Conservation (phyloP, 805 yeast genomes). For the Ogataea henricii region DNA sequence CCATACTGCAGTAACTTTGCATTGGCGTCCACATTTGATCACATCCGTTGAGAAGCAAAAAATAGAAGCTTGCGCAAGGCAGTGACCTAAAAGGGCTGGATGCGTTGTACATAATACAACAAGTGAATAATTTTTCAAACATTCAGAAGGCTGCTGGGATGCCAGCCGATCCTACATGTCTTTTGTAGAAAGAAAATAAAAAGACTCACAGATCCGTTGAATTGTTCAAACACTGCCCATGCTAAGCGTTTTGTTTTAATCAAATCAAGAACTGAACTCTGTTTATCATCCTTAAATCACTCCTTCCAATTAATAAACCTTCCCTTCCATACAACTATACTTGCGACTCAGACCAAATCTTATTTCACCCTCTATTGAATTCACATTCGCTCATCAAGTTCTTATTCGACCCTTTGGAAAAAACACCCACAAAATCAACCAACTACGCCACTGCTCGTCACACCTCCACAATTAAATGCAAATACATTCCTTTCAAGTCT, state of each 20-base stretch:
- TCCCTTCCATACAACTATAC: neutral
- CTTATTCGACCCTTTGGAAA: neutral
- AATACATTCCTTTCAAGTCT: neutral
- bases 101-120: conserved; percentile 8
- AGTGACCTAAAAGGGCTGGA: neutral
- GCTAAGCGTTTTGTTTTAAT: neutral
- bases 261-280: neutral
- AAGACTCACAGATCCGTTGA: conserved; percentile 1
- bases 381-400: no score
- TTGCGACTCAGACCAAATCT: neutral
- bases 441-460: neutral
- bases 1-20: neutral
- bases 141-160: neutral
- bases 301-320: no score
- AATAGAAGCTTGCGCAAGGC: conserved; percentile 4
- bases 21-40: neutral
- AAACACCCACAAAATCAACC: no score
- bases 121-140: conserved; percentile 1
- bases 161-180: neutral
- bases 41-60: conserved; percentile 1
- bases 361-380: no score
- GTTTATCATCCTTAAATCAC: no score
- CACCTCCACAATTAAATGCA: neutral
- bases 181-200: neutral
- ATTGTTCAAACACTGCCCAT: neutral